Evolutionary conservation across 2,329 filamentous ascomycete genomes (phyloP), one percentile per base, ranked within the genome.

Genomic region (Zelopaecilomyces penicillatus): DNA sequence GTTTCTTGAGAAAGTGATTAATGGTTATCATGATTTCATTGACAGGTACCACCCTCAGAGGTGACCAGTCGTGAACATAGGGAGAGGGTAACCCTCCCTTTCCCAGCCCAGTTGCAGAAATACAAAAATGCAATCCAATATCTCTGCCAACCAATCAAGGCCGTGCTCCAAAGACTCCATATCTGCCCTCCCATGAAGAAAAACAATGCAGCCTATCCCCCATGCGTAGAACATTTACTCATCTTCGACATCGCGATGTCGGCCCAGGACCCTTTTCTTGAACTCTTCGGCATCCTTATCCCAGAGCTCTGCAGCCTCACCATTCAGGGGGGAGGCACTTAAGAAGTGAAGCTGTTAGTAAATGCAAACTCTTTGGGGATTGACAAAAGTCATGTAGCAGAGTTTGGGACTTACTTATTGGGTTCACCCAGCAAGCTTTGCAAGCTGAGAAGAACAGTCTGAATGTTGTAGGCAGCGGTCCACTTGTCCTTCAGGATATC

Each of bases 401-500:
- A 28, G n/a, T 30, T 3, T 9, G 34, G 19, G 37, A 70, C 86
- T 66, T 71, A 97, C 93, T 98, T 98, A 71, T 98, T 98, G 32
- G 93, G 93, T 69, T 98, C 93, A 28, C 91, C 93, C 30, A 98
- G 76, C 60, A 98, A 71, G 66, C 90, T 96, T 69, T 98, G 93
- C 66, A 98, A 69, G 57, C 91, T 97, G 58, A 98, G 67, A 44
- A 98, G 73, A 39, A 98, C 87, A 39, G 85, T 95, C 66, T 94
- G 87, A 50, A 95, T 89, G 61, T 97, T 97, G 76, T 96, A 94
- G 37, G 94, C 90, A 12, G 93, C 89, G 48, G 89, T 95, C 93
- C 93, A 98, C 72, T 96, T 96, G 67, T 97, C 93, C 76, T 96
- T 97, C 53, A 98, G 75, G 55, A 98, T 98, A 61, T 98, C 94